Base-by-base conservation (phyloP, 2,329 filamentous ascomycete species). In the Emmonsiellopsis sp. region DNA sequence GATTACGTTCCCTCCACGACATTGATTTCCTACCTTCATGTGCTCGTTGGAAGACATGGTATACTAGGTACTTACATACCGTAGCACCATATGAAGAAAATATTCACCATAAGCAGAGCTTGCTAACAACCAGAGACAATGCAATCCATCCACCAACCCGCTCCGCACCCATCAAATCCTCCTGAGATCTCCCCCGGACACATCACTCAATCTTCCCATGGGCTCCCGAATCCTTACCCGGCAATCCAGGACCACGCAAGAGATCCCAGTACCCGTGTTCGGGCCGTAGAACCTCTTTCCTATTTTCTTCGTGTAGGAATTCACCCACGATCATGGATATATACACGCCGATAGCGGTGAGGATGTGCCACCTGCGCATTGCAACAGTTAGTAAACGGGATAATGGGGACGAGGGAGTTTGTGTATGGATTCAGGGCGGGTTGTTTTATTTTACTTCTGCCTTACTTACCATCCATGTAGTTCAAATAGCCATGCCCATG, bases 381-480 rank as follows among this genome's bases (percentile, higher is more conserved):
- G 21, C 21, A 27, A 27, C 21, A 5, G 21, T 27, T 27, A 27
- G 21, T 27, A 27, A 27, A 27, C 3, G 21, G 21, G 21, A 27
- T 5, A 27, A 27, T 4, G 21, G 21, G 21, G 21, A 27, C 21
- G 21, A 27, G 3, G 21, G 21, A 5, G 21, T 27, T 27, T 27
- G 37, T 40, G 14, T 40, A 11, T 40, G 37, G 3, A 40, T 40
- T 40, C 14, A 40, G 11, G 37, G 11, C 11, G 37, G 37, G 21
- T 27, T 27, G 21, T 27, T 27, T 27, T 27, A 27, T 27, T 45
- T 13, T 37, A 33, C n/a, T 17, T 14, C n/a, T 37, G 32, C 32
- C 55, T 47, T 48, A 56, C 55, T 47, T 48, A 56, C 62, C 62
- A 65, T 33, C 62, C 62, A 47, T 65, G 62, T 32, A 65, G 55